Conservation (phyloP, 2,329 filamentous ascomycete genomes). For the Bisporella sp. region DNA sequence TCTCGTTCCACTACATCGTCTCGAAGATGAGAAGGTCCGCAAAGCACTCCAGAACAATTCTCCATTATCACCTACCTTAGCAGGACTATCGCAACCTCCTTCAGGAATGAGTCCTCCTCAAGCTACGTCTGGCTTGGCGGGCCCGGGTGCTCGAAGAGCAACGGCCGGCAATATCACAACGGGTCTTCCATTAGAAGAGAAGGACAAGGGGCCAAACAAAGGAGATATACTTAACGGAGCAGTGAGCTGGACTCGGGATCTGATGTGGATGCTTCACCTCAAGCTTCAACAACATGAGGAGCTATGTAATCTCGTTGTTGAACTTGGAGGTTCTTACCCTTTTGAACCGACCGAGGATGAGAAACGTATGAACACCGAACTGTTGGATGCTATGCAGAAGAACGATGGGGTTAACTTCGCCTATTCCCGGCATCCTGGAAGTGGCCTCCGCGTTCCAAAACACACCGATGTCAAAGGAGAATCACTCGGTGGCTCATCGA, state of each 20-base stretch:
- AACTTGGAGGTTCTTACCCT: constrained; percentile 68
- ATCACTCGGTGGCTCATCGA: constrained; percentile 45
- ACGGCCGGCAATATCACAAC: constrained; percentile 80
- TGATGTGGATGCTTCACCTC: constrained; percentile 93
- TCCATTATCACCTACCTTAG: constrained; percentile 76
- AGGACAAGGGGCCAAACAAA: constrained; percentile 98
- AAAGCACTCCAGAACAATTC: constrained; percentile 93
- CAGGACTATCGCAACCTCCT: constrained; percentile 48
- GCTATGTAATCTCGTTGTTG: constrained; percentile 66
- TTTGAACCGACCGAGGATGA: constrained; percentile 87
- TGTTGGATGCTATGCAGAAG: constrained; percentile 78
- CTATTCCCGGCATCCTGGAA: constrained; percentile 79
- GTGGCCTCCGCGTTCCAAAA: constrained; percentile 82
- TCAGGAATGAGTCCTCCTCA: constrained; percentile 56
- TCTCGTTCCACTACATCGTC: constrained; percentile 81
- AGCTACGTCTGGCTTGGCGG: constrained; percentile 82
- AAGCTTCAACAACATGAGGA: constrained; percentile 88
- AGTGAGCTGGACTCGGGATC: constrained; percentile 92
- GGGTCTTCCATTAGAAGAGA: constrained; percentile 87
- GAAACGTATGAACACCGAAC: constrained; percentile 88
- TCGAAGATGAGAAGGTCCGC: constrained; percentile 95
- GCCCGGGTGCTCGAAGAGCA: constrained; percentile 74
- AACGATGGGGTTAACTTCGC: constrained; percentile 67
- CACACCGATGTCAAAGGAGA: constrained; percentile 91
- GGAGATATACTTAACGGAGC: constrained; percentile 96